Base-by-base conservation (phyloP, 805 yeast species). In the Candida chilensis region DNA sequence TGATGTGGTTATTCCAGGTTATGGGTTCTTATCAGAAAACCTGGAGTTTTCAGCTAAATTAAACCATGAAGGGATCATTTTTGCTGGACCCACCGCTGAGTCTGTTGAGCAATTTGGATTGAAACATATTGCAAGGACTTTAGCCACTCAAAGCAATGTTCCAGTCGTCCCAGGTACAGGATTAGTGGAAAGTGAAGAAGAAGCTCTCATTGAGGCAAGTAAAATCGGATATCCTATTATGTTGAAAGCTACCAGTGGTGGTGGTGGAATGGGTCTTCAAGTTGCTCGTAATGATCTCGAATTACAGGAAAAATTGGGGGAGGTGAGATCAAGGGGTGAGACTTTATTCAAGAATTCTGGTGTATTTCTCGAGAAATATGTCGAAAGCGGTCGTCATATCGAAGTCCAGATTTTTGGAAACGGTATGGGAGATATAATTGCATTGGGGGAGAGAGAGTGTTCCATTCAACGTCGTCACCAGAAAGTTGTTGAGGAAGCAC, bases 1-100 rank as follows among this genome's bases (percentile, higher is more conserved):
- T 27, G 74, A 81, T 54, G 83, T 85, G 83, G 82, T 85, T 50
- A 95, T 85, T 51, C 95, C 95, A 8, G 95, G 95, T 48, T 86
- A 86, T 53, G 95, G 68, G 1, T 60, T 61, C 30, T 42, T 60
- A 12, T 50, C 59, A 6, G 67, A 53, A 32, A 51, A 54, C 32
- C 31, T 41, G 7, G 32, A 30, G 11, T 48, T 48, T 32, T 47
- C 50, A 13, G 34, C 32, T 6, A 27, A 21, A 16, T 32, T 48
- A 8, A 27, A 18, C 3, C 19, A 35, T 5, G 22, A 30, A 4
- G 40, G 39, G 7, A 45, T 48, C 16, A 29, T 40, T 10, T 48
- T 48, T 35, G 50, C 45, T 6, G 53, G 53, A 9, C 53, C 53
- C 5, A 29, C 42, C 17, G 30, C 52, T 15, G 36, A 35, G 7